phyloP scores from a whole-genome alignment of 177 flowering plant species.

The Vitis hybrid region DNA sequence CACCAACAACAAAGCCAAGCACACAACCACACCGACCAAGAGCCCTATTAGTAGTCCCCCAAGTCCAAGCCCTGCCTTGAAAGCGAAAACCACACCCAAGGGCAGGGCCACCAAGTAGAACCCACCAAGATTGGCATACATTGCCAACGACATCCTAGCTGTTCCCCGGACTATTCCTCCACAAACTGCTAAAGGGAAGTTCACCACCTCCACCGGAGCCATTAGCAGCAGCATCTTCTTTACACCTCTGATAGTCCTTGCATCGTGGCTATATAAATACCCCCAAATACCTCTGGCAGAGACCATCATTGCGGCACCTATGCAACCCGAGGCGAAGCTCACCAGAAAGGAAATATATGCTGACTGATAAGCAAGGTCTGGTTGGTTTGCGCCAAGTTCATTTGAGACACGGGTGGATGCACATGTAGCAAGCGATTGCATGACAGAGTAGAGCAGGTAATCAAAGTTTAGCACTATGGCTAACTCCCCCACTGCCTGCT shows the following conservation, averaged over 20 bases:
- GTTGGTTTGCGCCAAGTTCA: constrained; percentile 70
- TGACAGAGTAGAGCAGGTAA: constrained; percentile 73
- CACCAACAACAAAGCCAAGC: constrained; percentile 50
- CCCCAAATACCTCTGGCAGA: constrained; percentile 73
- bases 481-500: constrained; percentile 56
- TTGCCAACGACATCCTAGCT: constrained; percentile 68
- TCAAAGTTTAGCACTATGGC: constrained; percentile 88
- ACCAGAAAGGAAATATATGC: constrained; percentile 47
- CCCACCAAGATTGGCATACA: constrained; percentile 73
- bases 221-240: constrained; percentile 69
- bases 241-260: constrained; percentile 51
- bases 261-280: constrained; percentile 58
- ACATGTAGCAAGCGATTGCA: constrained; percentile 72
- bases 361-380: constrained; percentile 40
- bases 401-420: constrained; percentile 82
- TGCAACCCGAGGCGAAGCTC: constrained; percentile 37
- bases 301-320: constrained; percentile 59
- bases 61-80: constrained; percentile 53
- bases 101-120: constrained; percentile 85
- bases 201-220: constrained; percentile 75
- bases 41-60: constrained; percentile 70
- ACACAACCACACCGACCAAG: constrained; percentile 50
- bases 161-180: constrained; percentile 89
- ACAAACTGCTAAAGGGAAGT: constrained; percentile 73
- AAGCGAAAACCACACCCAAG: constrained; percentile 57